phyloP scores from a whole-genome alignment of 2,329 filamentous ascomycete species.

The Rosellinia necatrix region DNA sequence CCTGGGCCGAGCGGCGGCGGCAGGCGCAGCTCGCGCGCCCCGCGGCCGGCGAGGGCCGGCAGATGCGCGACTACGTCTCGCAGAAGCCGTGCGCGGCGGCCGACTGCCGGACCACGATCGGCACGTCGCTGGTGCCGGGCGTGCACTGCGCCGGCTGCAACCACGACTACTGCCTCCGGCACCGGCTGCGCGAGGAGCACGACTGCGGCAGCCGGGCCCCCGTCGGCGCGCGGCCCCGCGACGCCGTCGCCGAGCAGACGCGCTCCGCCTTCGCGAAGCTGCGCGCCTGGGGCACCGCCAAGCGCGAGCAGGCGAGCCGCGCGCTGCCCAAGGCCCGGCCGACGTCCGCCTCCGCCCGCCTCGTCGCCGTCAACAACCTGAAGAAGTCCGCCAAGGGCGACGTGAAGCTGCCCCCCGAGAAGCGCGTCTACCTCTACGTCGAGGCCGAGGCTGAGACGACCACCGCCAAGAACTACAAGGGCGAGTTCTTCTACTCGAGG shows the following conservation, averaged over 20 bases:
- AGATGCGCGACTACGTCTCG: conserved; percentile 57
- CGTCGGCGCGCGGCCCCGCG: conserved; percentile 53
- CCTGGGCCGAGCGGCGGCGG: conserved; percentile 64
- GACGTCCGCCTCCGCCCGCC: conserved; percentile 64
- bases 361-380: conserved; percentile 74
- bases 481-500: conserved; percentile 77
- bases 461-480: conserved; percentile 79
- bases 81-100: conserved; percentile 71
- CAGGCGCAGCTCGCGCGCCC: conserved; percentile 58
- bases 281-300: conserved; percentile 78
- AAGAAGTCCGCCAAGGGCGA: conserved; percentile 93
- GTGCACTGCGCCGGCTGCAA: conserved; percentile 75
- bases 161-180: conserved; percentile 76
- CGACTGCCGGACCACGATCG: conserved; percentile 71
- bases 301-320: conserved; percentile 65
- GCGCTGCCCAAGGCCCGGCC: conserved; percentile 67
- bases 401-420: conserved; percentile 76
- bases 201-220: conserved; percentile 77
- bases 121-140: conserved; percentile 68
- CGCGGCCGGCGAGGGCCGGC: conserved; percentile 59
- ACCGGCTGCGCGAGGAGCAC: conserved; percentile 79
- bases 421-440: conserved; percentile 87
- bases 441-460: conserved; percentile 89
- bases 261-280: conserved; percentile 76
- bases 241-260: conserved; percentile 65